A percentile compares a stretch with the other conserved stretches of the same genome.
Conservation (phyloP, 768 basidiomycete species). For the Phaeolepiota aurea region DNA sequence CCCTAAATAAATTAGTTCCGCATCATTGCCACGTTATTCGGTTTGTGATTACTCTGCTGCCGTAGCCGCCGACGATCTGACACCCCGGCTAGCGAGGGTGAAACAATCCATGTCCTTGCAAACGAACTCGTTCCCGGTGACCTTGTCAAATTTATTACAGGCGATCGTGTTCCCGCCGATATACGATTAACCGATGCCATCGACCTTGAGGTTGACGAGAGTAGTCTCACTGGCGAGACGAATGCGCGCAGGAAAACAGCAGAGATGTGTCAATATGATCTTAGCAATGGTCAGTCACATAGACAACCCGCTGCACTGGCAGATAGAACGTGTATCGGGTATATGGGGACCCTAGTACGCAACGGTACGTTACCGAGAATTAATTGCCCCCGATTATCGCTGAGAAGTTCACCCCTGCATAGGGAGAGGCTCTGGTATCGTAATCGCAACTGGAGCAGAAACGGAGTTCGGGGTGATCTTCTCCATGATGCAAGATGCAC, state of each 20-base stretch:
- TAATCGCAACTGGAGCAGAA: conserved; percentile 78
- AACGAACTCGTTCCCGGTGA: conserved; percentile 98
- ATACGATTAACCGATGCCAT: conserved; percentile 75
- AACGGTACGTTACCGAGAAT: conserved; percentile 51
- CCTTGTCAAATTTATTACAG: conserved; percentile 80
- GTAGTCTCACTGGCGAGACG: conserved; percentile 91
- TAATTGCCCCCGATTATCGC: no score
- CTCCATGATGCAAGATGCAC: conserved; percentile 95
- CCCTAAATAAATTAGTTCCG: conserved; percentile 93
- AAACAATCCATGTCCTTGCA: conserved; percentile 74
- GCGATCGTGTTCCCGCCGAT: conserved; percentile 93
- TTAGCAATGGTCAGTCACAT: conserved; percentile 11
- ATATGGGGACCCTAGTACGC: conserved; percentile 93
- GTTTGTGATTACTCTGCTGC: conserved; percentile 19
- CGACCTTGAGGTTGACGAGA: conserved; percentile 92
- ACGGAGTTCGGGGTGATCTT: conserved; percentile 97
- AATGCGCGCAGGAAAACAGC: conserved; percentile 63
- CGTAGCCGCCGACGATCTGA: conserved; percentile 7
- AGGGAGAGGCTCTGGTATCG: conserved; percentile 81
- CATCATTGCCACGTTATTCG: conserved; percentile 92
- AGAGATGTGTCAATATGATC: conserved; percentile 43
- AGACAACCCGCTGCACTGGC: conserved; percentile 55
- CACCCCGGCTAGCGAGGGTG: conserved; percentile 41
- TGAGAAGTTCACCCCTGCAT: neutral
- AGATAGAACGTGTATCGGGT: conserved; percentile 81